A percentile compares a stretch with the other conserved stretches of the same genome.
phyloP scores from a whole-genome alignment of 768 basidiomycete species.

The Podaxis sp. region DNA sequence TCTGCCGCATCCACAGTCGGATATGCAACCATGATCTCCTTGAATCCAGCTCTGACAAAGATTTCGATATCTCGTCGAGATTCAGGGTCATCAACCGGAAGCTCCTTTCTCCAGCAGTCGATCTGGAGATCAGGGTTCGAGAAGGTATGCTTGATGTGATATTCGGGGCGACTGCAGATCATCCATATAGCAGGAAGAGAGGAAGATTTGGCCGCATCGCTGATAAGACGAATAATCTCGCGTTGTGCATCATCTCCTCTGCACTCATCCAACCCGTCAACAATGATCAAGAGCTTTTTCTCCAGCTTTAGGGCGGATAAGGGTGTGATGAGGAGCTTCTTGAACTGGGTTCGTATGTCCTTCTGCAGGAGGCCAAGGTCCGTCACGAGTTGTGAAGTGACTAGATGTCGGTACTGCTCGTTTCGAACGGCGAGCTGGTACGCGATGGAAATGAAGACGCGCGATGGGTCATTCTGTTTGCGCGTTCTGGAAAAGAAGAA shows the following conservation, averaged over 20 bases:
- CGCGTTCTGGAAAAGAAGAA: conserved; percentile 16
- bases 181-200: conserved; percentile 17
- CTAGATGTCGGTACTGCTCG: neutral
- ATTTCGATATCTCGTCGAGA: conserved; percentile 4
- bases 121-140: neutral
- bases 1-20: too few relatives aligned
- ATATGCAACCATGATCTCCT: neutral
- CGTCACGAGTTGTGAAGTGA: conserved; percentile 2
- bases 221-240: conserved; percentile 13
- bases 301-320: neutral
- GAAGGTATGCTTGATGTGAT: conserved; percentile 11
- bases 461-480: conserved; percentile 5
- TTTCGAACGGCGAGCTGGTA: conserved; percentile 11
- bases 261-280: conserved; percentile 21
- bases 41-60: conserved; percentile 2
- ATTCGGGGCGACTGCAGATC: conserved; percentile 19
- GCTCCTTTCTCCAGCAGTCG: conserved; percentile 1
- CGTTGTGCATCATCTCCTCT: conserved; percentile 10
- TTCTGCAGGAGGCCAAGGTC: neutral
- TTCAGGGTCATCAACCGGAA: conserved; percentile 7
- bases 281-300: conserved; percentile 5
- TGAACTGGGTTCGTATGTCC: conserved; percentile 9
- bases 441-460: conserved; percentile 16
- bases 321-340: conserved; percentile 11
- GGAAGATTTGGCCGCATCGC: neutral